These are phyloP conservation scores for Rhizoclosmatium sp. DNA, from an alignment of 192 early-diverging fungal genomes.

Conservation along the genomic window DNA sequence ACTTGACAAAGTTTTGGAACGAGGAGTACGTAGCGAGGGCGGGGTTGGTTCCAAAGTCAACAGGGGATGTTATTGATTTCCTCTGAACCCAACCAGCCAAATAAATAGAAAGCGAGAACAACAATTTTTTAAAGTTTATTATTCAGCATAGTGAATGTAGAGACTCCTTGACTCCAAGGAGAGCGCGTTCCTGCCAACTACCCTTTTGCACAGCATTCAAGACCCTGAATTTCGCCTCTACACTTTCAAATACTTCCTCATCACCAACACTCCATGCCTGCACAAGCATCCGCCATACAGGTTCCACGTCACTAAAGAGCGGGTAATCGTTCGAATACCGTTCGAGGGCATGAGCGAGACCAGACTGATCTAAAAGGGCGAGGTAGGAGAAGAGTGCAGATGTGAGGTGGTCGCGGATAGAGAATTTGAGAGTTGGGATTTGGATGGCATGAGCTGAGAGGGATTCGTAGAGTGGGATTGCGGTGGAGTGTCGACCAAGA, in stretches of 20 bases:
- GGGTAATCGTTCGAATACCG: conserved; percentile 5
- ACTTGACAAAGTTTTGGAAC: conserved; percentile 94
- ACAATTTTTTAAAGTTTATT: no score
- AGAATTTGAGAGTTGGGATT: conserved; percentile 16
- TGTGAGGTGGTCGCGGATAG: conserved; percentile 6
- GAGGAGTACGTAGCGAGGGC: background rate
- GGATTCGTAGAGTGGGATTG: conserved; percentile 17
- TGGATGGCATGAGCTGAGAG: conserved; percentile 20
- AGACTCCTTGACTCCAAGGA: background rate
- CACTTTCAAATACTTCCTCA: conserved; percentile 27
- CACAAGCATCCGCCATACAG: conserved; percentile 32
- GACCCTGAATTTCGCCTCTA: conserved; percentile 4
- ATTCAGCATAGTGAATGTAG: background rate
- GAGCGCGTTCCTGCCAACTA: conserved; percentile 22
- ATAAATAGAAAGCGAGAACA: no score
- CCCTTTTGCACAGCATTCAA: conserved; percentile 17
- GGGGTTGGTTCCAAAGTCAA: conserved; percentile 6
- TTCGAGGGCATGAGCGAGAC: background rate
- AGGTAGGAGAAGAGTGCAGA: conserved; percentile 15
- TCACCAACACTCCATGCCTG: conserved; percentile 22
- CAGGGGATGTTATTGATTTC: background rate
- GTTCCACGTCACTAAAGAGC: conserved; percentile 30
- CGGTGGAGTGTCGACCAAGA: conserved; percentile 7
- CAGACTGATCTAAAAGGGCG: background rate
- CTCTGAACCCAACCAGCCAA: background rate